These are phyloP conservation scores for Cerrena zonata DNA, from an alignment of 1,284 basidiomycete genomes.

Conservation along the genomic window DNA sequence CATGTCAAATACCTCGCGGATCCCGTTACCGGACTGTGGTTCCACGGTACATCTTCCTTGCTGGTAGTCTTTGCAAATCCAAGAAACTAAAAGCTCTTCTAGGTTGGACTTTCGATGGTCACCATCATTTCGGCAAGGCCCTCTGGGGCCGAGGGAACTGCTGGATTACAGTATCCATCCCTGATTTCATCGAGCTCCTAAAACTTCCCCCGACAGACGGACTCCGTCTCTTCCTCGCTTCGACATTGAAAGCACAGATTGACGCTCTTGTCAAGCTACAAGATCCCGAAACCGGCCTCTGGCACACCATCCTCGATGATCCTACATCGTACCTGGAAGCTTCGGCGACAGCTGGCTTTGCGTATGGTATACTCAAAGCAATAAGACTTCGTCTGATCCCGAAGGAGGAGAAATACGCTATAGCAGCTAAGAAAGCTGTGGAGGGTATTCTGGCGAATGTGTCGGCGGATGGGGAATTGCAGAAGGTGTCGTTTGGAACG, in stretches of 20 bases:
- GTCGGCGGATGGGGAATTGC: constrained; percentile 46
- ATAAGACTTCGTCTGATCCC: constrained; percentile 45
- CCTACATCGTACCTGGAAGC: constrained; percentile 54
- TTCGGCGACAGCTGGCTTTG: constrained; percentile 57
- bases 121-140: constrained; percentile 49
- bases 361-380: constrained; percentile 54
- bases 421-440: constrained; percentile 44
- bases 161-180: constrained; percentile 61
- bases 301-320: constrained; percentile 61
- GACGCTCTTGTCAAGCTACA: constrained; percentile 49
- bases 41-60: constrained; percentile 38
- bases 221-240: constrained; percentile 41
- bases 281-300: constrained; percentile 46
- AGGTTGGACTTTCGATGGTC: constrained; percentile 50
- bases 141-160: constrained; percentile 63
- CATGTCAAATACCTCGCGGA: constrained; percentile 52
- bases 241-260: constrained; percentile 46
- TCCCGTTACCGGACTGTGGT: constrained; percentile 45
- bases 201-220: constrained; percentile 39
- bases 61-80: background rate
- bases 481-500: constrained; percentile 54
- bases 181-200: constrained; percentile 55
- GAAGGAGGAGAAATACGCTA: constrained; percentile 39
- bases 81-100: background rate
- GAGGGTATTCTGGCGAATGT: constrained; percentile 51